Percentiles rank a stretch among this genome's conserved stretches.
Conservation (phyloP, 306 rosid species). For the Prunus persica region DNA sequence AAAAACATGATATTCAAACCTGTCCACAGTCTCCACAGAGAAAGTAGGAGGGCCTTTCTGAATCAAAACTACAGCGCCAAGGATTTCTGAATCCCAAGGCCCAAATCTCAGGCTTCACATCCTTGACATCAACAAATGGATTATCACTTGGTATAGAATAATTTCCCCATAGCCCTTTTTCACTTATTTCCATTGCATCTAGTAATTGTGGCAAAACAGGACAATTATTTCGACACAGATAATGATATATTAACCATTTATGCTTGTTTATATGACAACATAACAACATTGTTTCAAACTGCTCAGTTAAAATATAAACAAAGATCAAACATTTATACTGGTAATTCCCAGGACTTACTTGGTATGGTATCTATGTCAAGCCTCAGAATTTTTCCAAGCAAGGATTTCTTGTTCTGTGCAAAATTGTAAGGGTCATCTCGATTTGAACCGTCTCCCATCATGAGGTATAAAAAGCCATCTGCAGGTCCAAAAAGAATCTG, state of each 20-base stretch:
- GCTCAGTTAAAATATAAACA: too few species aligned
- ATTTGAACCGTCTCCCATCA: constrained; percentile 29
- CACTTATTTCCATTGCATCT: constrained; percentile 30
- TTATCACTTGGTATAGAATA: constrained; percentile 39
- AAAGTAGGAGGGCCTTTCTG: constrained; percentile 38
- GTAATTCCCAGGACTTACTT: constrained; percentile 22
- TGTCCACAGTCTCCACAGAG: constrained; percentile 40
- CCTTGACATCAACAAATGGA: constrained; percentile 35
- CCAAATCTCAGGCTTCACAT: constrained; percentile 33
- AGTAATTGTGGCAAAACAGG: neutral
- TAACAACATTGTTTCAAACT: neutral
- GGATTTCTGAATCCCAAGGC: constrained; percentile 38
- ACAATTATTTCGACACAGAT: neutral
- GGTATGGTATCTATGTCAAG: constrained; percentile 39
- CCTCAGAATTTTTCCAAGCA: constrained; percentile 48
- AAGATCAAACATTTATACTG: neutral
- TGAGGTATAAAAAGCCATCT: constrained; percentile 42
- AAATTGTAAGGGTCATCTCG: constrained; percentile 38
- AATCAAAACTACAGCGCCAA: constrained; percentile 50
- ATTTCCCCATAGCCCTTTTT: constrained; percentile 30
- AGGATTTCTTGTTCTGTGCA: constrained; percentile 44
- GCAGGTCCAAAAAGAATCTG: constrained; percentile 45
- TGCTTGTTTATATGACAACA: too few species aligned
- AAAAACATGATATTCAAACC: constrained; percentile 10
- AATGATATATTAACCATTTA: too few species aligned